phyloP scores from a whole-genome alignment of 257 asterid species.

The Solanum chmielewskii region DNA sequence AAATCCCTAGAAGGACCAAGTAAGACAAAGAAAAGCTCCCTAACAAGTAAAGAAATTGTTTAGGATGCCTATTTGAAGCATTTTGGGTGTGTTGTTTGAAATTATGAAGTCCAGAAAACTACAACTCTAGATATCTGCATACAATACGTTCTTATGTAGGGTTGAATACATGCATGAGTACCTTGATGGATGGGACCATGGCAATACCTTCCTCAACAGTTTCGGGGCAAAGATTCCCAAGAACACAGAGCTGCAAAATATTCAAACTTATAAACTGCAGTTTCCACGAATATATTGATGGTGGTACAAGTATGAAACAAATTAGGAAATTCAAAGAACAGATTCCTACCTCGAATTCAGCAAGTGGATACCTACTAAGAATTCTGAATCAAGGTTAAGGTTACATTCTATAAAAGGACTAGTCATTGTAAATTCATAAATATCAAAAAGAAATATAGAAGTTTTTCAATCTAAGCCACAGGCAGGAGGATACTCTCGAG shows the following conservation, averaged over 20 bases:
- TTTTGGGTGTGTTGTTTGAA: neutral
- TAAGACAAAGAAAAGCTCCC: neutral
- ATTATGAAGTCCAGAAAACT: neutral
- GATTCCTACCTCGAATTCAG: conserved; percentile 72
- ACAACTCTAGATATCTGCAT: neutral
- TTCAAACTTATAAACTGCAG: neutral
- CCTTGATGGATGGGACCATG: conserved; percentile 97
- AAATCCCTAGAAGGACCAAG: neutral
- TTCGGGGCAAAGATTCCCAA: conserved; percentile 94
- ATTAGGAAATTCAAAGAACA: neutral
- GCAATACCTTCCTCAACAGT: conserved; percentile 88
- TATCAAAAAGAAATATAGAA: neutral
- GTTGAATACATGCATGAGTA: conserved; percentile 6
- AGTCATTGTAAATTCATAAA: neutral
- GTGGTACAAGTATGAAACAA: neutral
- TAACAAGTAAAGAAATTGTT: neutral
- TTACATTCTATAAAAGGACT: neutral
- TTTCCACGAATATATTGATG: neutral
- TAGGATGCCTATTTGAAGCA: neutral
- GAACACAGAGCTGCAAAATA: conserved; percentile 65
- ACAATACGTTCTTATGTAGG: neutral
- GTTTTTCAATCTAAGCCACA: neutral
- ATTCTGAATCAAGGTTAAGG: conserved; percentile 57
- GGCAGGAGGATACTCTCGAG: conserved; percentile 80
- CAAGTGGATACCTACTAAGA: conserved; percentile 74